Evolutionary conservation across 768 basidiomycete species (phyloP), one percentile per base, ranked within the genome.

Genomic region (Tylopilus plumbeoviolaceoides): DNA sequence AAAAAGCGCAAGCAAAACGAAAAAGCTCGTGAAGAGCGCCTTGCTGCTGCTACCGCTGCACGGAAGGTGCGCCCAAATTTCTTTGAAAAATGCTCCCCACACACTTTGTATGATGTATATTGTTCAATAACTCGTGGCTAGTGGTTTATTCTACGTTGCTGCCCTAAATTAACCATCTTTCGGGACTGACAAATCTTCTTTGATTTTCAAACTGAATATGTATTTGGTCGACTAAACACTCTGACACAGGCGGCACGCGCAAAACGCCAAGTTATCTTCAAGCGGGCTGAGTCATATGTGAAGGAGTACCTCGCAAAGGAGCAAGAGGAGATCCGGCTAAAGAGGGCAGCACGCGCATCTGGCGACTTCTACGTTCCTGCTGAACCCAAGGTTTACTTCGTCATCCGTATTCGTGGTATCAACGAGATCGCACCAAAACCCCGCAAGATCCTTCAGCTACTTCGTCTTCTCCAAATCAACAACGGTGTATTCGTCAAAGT

Each of bases 381-480:
- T 58, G 88, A 99, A 73, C 80, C 95, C 59, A 99, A 98, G 77
- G 86, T 99, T 43, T 95, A 89, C 82, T 98, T 99, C 62, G 95
- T 99, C 62, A 76, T 99, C 66, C 87, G 97, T 75, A 93, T 98
- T 70, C 88, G 92, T 71, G 95, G 97, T 95, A 94, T 99, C 80
- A 98, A 98, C 74, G 92, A 98, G 72, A 97, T 99, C 69, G 93
- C 97, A 51, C 97, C 97, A 55, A 99, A 99, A 77, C 97, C 97
- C 67, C 89, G 94, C 70, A 99, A 99, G 82, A 98, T 99, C 70
- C 76, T 99, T 65, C 97, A 99, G 71, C 86, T 99, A 59, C 89
- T 99, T 70, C 94, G 97, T 64, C 85, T 99, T 58, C 88, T 97
- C 64, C 97, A 98, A 73, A 99, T 99, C 81, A 98, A 99, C 85